These are phyloP conservation scores for Podospora australis DNA, from an alignment of 495 filamentous ascomycete species.

Conservation along the genomic window DNA sequence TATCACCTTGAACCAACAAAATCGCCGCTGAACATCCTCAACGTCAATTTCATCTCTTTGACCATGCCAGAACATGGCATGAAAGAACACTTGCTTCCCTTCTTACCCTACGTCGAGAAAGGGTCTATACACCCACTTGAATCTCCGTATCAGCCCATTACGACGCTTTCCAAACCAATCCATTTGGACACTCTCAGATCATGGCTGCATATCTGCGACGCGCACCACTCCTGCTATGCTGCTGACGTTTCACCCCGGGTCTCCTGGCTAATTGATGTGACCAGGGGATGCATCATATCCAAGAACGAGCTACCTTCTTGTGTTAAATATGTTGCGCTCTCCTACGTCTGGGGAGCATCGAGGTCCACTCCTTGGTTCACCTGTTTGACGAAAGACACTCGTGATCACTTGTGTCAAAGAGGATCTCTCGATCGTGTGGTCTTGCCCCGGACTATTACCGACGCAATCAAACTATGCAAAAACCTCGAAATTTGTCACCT, in stretches of 20 bases:
- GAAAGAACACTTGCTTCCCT: slow-evolving; percentile 9
- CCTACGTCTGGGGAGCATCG: slow-evolving; percentile 25
- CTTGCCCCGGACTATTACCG: slow-evolving; percentile 20
- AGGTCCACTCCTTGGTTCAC: neutral
- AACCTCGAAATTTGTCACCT: slow-evolving; percentile 19
- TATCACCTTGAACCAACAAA: too few species aligned
- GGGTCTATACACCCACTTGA: too few species aligned
- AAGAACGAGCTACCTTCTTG: too few species aligned
- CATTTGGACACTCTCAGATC: slow-evolving; percentile 1
- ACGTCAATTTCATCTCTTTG: neutral
- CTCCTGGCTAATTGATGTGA: slow-evolving; percentile 13
- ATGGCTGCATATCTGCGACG: slow-evolving; percentile 17
- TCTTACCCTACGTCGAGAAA: slow-evolving; percentile 17
- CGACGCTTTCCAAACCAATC: too few species aligned
- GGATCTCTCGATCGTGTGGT: neutral
- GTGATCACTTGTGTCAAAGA: neutral
- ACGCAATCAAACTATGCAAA: slow-evolving; percentile 21
- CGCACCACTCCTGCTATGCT: slow-evolving; percentile 8
- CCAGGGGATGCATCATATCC: slow-evolving; percentile 10
- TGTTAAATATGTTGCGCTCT: slow-evolving; percentile 16
- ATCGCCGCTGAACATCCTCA: too few species aligned
- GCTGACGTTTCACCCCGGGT: neutral
- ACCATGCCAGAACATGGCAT: slow-evolving; percentile 13
- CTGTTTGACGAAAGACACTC: slow-evolving; percentile 3
- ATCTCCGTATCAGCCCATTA: too few species aligned